Conservation (phyloP, 352 stramenopile genomes). For the Blastocystis sp. region DNA sequence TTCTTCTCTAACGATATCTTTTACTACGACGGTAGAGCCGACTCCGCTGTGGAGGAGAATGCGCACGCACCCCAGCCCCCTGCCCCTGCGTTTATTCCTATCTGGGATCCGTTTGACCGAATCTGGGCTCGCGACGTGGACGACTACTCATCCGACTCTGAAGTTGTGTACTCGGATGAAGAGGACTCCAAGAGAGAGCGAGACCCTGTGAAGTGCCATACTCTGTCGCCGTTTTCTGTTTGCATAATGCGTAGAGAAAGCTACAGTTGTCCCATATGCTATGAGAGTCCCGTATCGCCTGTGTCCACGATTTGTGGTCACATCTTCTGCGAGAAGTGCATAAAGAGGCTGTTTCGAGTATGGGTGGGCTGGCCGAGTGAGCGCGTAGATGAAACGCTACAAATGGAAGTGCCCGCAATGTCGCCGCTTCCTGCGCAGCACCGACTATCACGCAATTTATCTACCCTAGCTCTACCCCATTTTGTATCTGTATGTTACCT, state of each 20-base stretch:
- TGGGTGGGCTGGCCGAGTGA: neutral
- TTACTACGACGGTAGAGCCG: conserved; percentile 48
- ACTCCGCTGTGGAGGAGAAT: neutral
- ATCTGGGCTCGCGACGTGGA: neutral
- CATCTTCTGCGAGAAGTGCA: conserved; percentile 63
- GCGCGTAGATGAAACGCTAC: neutral
- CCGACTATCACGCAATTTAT: conserved; percentile 50
- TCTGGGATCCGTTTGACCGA: neutral
- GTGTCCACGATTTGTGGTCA: conserved; percentile 69
- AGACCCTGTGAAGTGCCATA: neutral
- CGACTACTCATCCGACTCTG: neutral
- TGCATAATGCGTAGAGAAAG: conserved; percentile 22
- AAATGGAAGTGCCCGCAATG: conserved; percentile 68
- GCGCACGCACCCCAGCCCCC: neutral
- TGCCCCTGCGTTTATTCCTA: neutral
- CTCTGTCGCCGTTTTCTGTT: neutral
- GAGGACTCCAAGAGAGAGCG: neutral
- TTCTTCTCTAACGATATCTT: conserved; percentile 66
- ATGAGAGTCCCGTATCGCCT: conserved; percentile 19
- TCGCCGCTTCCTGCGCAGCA: neutral
- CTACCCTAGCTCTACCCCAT: conserved; percentile 11
- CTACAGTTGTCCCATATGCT: conserved; percentile 52
- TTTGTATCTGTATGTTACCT: conserved; percentile 14
- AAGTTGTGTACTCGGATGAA: neutral
- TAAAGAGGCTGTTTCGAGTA: conserved; percentile 59